Evolutionary conservation across 2,329 filamentous ascomycete genomes (phyloP).

Genomic region (Ophiostoma pallidulum): DNA sequence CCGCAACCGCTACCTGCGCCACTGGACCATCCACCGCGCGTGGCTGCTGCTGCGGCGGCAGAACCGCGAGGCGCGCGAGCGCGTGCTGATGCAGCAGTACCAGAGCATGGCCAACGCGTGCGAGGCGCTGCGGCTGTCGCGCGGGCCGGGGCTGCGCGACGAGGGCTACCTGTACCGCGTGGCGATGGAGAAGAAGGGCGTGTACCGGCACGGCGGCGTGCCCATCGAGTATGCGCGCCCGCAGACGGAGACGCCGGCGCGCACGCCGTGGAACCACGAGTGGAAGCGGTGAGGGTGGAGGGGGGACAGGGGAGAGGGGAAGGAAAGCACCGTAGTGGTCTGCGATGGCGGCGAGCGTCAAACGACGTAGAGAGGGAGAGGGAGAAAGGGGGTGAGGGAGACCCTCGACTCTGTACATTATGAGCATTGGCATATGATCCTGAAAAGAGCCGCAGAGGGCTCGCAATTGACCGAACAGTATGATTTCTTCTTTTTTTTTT

Average conservation of each 20-base stretch:
- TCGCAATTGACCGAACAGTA: neutral
- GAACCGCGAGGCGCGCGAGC: conserved; percentile 52
- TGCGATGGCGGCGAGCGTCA: neutral
- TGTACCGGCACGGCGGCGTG: conserved; percentile 62
- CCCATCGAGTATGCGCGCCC: conserved; percentile 85
- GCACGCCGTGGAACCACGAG: conserved; percentile 80
- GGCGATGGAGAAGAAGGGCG: conserved; percentile 82
- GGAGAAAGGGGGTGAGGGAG: no score
- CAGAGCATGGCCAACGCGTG: conserved; percentile 76
- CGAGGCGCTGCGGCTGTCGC: conserved; percentile 64
- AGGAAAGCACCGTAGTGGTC: no score
- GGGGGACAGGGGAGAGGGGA: neutral
- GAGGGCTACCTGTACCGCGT: conserved; percentile 72
- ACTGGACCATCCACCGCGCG: conserved; percentile 98
- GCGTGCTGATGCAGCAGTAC: conserved; percentile 69
- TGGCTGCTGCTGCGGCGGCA: conserved; percentile 75
- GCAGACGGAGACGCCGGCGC: conserved; percentile 73
- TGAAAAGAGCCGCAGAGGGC: neutral
- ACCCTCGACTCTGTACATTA: conserved; percentile 7
- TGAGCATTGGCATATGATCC: neutral
- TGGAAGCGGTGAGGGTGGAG: conserved; percentile 58
- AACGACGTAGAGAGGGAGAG: neutral
- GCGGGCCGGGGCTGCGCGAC: conserved; percentile 46
- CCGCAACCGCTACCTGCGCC: conserved; percentile 76
- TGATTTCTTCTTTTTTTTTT: no score